Percentiles rank a stretch among this genome's conserved stretches.
Evolutionary conservation across 116 monocot species (phyloP).

Genomic region (Thalassia testudinum): DNA sequence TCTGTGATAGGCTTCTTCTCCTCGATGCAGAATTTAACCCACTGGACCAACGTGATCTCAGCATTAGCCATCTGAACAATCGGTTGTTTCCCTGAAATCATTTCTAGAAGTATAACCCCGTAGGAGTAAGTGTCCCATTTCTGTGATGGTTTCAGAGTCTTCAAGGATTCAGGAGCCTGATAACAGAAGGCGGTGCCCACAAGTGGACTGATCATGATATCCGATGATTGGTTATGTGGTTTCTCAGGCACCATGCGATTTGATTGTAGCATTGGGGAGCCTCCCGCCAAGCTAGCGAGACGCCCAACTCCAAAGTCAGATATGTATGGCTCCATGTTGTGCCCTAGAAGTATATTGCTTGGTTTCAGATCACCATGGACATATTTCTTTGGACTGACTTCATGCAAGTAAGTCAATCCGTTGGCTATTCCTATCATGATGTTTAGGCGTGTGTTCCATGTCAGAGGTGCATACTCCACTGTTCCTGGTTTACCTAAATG

Average conservation of each 20-base stretch:
- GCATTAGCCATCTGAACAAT: constrained; percentile 22
- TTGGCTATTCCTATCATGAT: constrained; percentile 48
- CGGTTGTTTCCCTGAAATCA: constrained; percentile 60
- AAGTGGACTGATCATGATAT: constrained; percentile 25
- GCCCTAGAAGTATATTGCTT: constrained; percentile 39
- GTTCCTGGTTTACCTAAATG: constrained; percentile 26
- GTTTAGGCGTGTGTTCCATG: constrained; percentile 32
- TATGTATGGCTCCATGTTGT: constrained; percentile 44
- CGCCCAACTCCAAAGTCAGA: constrained; percentile 58
- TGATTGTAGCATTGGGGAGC: constrained; percentile 27
- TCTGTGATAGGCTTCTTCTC: constrained; percentile 60
- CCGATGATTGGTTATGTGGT: constrained; percentile 11
- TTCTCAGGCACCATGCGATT: constrained; percentile 21
- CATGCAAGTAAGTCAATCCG: constrained; percentile 56
- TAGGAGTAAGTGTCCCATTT: constrained; percentile 84
- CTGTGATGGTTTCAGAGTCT: constrained; percentile 50
- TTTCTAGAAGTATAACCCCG: constrained; percentile 58
- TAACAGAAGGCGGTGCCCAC: constrained; percentile 24
- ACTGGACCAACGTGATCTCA: constrained; percentile 52
- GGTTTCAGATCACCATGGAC: constrained; percentile 73
- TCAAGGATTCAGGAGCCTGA: constrained; percentile 57
- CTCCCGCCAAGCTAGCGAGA: constrained; percentile 45
- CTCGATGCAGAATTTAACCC: constrained; percentile 76
- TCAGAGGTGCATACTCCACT: constrained; percentile 18
- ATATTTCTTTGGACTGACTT: constrained; percentile 65